A percentile compares a stretch with the other conserved stretches of the same genome.
Evolutionary conservation across 345 rosid species (phyloP).

Genomic region (Brassica cretica): DNA sequence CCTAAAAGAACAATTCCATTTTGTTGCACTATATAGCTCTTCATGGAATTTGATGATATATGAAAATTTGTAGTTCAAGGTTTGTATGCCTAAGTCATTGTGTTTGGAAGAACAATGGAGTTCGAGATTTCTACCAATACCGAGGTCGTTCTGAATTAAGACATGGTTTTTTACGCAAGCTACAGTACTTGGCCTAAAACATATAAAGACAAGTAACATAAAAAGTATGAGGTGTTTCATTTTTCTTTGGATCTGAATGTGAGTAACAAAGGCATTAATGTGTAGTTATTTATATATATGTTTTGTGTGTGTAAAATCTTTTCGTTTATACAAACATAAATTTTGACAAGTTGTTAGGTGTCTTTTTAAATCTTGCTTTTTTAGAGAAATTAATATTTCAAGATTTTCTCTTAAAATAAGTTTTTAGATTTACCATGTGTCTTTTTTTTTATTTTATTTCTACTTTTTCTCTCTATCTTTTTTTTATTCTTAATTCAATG

Average conservation of each 20-base stretch:
- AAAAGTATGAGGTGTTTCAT: neutral
- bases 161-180: neutral
- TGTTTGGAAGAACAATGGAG: neutral
- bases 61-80: neutral
- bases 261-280: neutral
- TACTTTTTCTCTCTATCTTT: neutral
- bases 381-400: neutral
- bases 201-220: neutral
- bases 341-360: neutral
- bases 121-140: neutral
- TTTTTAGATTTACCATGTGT: neutral
- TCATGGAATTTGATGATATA: neutral
- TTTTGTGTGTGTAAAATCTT: neutral
- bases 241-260: neutral
- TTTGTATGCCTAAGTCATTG: neutral
- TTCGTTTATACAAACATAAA: neutral
- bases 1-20: neutral
- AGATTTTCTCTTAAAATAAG: neutral
- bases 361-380: neutral
- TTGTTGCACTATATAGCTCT: neutral
- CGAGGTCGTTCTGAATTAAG: neutral
- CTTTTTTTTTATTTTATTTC: too few relatives aligned
- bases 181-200: neutral
- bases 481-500: neutral
- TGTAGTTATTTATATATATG: too few relatives aligned